phyloP scores from a whole-genome alignment of 495 filamentous ascomycete species.

The Pseudoneurospora amorphoporcata region DNA sequence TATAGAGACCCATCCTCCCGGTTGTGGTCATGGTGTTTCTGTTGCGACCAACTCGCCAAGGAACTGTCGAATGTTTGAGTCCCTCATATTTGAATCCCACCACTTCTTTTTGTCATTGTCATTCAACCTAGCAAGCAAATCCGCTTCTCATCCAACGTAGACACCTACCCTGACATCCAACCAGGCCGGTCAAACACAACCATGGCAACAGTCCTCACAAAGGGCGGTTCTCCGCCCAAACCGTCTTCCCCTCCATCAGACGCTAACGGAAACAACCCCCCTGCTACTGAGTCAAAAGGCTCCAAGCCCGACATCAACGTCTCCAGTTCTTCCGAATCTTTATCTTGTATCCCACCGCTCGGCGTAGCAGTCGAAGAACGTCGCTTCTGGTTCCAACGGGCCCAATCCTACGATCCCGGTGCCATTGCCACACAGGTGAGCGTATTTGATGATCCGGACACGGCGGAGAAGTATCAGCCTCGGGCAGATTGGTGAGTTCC shows the following conservation, averaged over 20 bases:
- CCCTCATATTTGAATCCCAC: not conserved
- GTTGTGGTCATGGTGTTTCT: not conserved
- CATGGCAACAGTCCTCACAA: slow-evolving; percentile 18
- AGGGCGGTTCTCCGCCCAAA: not conserved
- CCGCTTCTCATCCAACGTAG: not conserved
- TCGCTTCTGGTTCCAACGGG: slow-evolving; percentile 36
- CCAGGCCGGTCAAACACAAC: too few relatives aligned
- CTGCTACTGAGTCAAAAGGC: not conserved
- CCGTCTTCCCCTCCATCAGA: not conserved
- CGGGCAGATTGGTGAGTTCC: slow-evolving; percentile 25
- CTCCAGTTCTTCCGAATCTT: slow-evolving; percentile 6
- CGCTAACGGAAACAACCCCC: not conserved
- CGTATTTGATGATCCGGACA: slow-evolving; percentile 35
- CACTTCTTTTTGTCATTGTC: not conserved
- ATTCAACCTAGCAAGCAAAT: not conserved
- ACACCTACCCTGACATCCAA: too few relatives aligned
- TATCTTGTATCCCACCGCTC: slow-evolving; percentile 21
- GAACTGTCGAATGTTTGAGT: not conserved
- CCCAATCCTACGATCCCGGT: slow-evolving; percentile 33
- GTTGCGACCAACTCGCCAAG: not conserved
- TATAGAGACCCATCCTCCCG: not conserved
- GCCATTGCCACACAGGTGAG: slow-evolving; percentile 46
- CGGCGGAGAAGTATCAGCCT: slow-evolving; percentile 27
- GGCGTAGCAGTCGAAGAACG: slow-evolving; percentile 28
- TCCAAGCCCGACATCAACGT: slow-evolving; percentile 1